Evolutionary conservation across 805 yeast genomes (phyloP).

Genomic region (Vanderwaltozyma verrucispora): DNA sequence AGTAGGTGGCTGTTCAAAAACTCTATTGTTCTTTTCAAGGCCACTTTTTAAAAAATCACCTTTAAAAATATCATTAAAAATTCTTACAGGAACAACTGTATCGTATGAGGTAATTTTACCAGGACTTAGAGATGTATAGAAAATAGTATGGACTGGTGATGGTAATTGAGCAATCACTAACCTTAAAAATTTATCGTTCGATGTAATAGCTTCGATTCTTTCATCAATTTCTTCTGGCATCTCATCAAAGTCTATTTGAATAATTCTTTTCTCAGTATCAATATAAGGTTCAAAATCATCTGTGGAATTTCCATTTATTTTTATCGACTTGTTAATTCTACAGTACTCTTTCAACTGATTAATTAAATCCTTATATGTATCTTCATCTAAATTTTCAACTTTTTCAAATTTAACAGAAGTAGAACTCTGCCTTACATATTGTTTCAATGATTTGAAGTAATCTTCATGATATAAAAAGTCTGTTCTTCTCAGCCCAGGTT

Average conservation of each 20-base stretch:
- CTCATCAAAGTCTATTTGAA: constrained; percentile 47
- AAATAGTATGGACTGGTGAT: constrained; percentile 55
- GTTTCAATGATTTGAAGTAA: constrained; percentile 39
- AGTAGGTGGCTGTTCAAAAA: constrained; percentile 20
- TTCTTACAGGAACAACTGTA: constrained; percentile 24
- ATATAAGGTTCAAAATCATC: constrained; percentile 46
- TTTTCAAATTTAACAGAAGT: constrained; percentile 52
- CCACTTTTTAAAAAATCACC: constrained; percentile 42
- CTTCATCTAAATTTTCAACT: constrained; percentile 21
- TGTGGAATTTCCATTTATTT: constrained; percentile 27
- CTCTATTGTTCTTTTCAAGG: constrained; percentile 43
- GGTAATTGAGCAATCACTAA: constrained; percentile 59
- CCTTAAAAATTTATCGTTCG: constrained; percentile 40
- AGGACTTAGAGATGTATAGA: constrained; percentile 40
- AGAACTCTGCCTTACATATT: constrained; percentile 46
- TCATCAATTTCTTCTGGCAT: constrained; percentile 31
- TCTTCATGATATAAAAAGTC: constrained; percentile 36
- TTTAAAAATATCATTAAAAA: constrained; percentile 47
- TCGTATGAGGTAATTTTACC: constrained; percentile 13
- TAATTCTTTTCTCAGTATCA: constrained; percentile 53
- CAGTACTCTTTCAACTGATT: constrained; percentile 16
- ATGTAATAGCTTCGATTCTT: constrained; percentile 26
- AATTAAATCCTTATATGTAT: constrained; percentile 13
- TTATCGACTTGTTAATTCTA: constrained; percentile 12
- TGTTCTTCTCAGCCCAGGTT: constrained; percentile 40